phyloP scores from a whole-genome alignment of 129 eudicot species.

The Pittosporum tobira region DNA sequence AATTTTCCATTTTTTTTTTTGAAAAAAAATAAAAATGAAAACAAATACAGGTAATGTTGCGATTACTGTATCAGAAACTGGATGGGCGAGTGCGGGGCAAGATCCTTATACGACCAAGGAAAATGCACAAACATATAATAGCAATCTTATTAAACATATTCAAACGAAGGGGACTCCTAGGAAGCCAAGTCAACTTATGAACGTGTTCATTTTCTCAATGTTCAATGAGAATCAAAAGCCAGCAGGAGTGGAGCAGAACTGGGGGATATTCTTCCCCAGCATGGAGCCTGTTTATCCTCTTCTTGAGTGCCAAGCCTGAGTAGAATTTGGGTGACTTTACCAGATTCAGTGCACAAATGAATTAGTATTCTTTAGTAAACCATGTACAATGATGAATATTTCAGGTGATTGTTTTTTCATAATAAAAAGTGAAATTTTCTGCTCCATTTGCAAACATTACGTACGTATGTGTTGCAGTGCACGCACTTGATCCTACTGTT shows the following conservation, averaged over 20 bases:
- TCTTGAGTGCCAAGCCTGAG: not conserved
- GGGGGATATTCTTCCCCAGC: not conserved
- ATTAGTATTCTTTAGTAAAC: too few species aligned
- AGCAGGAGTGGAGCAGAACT: not conserved
- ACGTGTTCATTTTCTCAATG: too few species aligned
- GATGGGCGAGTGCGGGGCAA: conserved; percentile 20
- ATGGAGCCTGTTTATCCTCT: not conserved
- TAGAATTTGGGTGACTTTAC: not conserved
- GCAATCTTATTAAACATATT: not conserved
- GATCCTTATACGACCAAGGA: not conserved
- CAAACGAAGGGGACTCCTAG: conserved; percentile 21
- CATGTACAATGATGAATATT: too few species aligned
- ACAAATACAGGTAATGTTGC: not conserved
- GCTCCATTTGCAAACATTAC: too few species aligned
- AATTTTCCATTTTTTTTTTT: too few species aligned
- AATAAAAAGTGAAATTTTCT: too few species aligned
- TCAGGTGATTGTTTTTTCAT: too few species aligned
- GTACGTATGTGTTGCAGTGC: too few species aligned
- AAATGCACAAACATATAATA: not conserved
- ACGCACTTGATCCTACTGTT: too few species aligned
- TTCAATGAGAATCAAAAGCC: conserved; percentile 5
- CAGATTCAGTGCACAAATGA: too few species aligned
- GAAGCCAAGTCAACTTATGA: too few species aligned
- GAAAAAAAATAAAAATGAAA: too few species aligned
- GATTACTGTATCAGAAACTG: conserved; percentile 13